Evolutionary conservation across 805 yeast species (phyloP), one percentile per base, ranked within the genome.

Genomic region (Scheffersomyces amazonensis): DNA sequence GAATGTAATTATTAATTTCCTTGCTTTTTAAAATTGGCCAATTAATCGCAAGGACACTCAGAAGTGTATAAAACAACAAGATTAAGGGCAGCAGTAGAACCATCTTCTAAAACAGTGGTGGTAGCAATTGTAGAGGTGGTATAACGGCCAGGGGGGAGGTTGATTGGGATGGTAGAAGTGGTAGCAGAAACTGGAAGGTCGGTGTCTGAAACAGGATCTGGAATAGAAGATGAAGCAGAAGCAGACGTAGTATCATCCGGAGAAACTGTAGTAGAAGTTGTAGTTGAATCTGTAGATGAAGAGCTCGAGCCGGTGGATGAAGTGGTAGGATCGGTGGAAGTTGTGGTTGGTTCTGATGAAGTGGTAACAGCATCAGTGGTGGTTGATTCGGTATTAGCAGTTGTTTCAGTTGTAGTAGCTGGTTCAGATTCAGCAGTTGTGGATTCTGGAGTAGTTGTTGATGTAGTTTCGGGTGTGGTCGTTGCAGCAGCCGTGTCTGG

Each of bases 31-130:
- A n/a, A n/a, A n/a, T n/a, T n/a, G n/a, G n/a, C n/a, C n/a, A n/a
- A n/a, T n/a, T n/a, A n/a, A n/a, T n/a, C n/a, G n/a, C n/a, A n/a
- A n/a, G n/a, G 46, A 39, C 62, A 56, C 13, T 42, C 40, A 31
- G 43, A 37, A 23, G 60, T 56, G 40, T 41, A 47, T 44, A 54
- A 48, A 2, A 56, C 49, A n/a, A 49, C 49, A 38, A 44, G 52
- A 18, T 57, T 52, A 9, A 56, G 28, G 9, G 51, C 51, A 8
- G 56, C 57, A 13, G 59, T 39, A 16, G 50, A 19, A 13, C 59
- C 60, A 36, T 32, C 31, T 3, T 39, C 37, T 1, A 47, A 35
- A 1, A 47, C 43, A 18, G 61, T 56, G 10, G 47, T 40, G 13
- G 48, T 41, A 10, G 48, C 37, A n/a, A 37, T 38, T 3, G 43